Evolutionary conservation across 2,329 filamentous ascomycete genomes (phyloP), one percentile per base, ranked within the genome.

Genomic region (Beauveria rudraprayagi): DNA sequence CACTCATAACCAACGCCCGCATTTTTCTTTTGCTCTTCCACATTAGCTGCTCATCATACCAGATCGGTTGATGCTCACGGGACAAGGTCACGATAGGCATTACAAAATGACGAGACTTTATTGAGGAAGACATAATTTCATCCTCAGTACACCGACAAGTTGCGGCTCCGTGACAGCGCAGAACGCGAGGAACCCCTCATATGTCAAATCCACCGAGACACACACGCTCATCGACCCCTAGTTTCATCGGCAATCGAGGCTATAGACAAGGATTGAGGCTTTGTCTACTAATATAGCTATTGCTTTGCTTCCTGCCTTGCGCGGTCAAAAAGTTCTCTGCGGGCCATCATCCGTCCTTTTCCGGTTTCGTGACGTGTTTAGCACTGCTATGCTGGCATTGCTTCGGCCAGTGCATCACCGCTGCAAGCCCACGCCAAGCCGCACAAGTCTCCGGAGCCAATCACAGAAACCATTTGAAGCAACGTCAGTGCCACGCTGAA

Each of bases 211-310:
- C 47, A 57, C 56, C 46, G 28, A 19, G 22, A 43, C 37, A 58
- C 56, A 41, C 46, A 28, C 37, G 28, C 52, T 26, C 40, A 43
- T n/a, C 56, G n/a, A 22, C 22, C 46, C 56, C 40, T 48, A 34
- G 56, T 50, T 58, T 50, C 22, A 51, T 57, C 43, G 46, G 56
- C 34, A 26, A 30, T 58, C 46, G 46, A 47, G 41, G 22, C 47
- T 51, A 58, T 58, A 51, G 56, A 58, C 46, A 58, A 43, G 56
- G 56, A 17, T 43, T 22, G n/a, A 34, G 9, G 24, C 43, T 51
- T 43, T 37, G 5, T 16, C 8, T 11, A 17, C 48, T 46, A 17
- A 34, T 30, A 17, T 34, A 19, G 26, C 19, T 51, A 8, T 28
- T 51, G 3, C 24, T 16, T 28, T 17, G 14, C 14, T 50, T 30